Percentiles rank a stretch among this genome's conserved stretches.
These are phyloP conservation scores for Epipyxis sp. DNA, from an alignment of 108 stramenopile species.

Conservation along the genomic window DNA sequence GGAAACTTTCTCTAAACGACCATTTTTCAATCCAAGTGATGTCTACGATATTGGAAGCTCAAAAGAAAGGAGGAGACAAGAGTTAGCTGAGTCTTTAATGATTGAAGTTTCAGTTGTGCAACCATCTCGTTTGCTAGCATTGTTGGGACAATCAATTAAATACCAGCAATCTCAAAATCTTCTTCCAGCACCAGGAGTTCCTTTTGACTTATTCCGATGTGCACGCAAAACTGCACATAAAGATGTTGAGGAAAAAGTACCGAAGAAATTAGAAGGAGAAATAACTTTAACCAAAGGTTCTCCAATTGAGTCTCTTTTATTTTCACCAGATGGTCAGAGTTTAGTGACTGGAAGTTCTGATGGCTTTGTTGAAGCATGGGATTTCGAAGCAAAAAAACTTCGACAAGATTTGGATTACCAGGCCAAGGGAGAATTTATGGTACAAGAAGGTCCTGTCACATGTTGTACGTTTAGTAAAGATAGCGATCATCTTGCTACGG, in stretches of 20 bases:
- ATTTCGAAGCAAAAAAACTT: constrained; percentile 57
- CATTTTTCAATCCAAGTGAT: not conserved
- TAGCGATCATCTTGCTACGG: constrained; percentile 73
- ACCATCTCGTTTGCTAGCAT: constrained; percentile 8
- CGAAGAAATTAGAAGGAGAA: not conserved
- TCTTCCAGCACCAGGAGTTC: constrained; percentile 33
- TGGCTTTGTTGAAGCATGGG: constrained; percentile 92
- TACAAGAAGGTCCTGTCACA: constrained; percentile 71
- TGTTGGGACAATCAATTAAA: not conserved
- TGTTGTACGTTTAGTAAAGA: constrained; percentile 74
- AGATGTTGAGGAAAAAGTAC: not conserved
- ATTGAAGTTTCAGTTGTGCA: not conserved
- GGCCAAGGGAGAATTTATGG: constrained; percentile 76
- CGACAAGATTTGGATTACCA: constrained; percentile 55
- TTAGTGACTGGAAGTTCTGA: constrained; percentile 81
- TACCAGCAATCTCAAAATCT: constrained; percentile 4
- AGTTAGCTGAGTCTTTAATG: constrained; percentile 14
- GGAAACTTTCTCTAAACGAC: constrained; percentile 47
- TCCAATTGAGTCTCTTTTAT: constrained; percentile 50
- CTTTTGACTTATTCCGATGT: constrained; percentile 52
- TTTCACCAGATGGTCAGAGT: constrained; percentile 66
- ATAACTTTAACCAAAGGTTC: not conserved
- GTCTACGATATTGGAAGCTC: constrained; percentile 20
- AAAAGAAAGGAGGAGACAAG: constrained; percentile 22
- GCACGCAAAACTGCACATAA: constrained; percentile 33